Evolutionary conservation across 352 stramenopile genomes (phyloP).

Genomic region (Phytophthora pisi): DNA sequence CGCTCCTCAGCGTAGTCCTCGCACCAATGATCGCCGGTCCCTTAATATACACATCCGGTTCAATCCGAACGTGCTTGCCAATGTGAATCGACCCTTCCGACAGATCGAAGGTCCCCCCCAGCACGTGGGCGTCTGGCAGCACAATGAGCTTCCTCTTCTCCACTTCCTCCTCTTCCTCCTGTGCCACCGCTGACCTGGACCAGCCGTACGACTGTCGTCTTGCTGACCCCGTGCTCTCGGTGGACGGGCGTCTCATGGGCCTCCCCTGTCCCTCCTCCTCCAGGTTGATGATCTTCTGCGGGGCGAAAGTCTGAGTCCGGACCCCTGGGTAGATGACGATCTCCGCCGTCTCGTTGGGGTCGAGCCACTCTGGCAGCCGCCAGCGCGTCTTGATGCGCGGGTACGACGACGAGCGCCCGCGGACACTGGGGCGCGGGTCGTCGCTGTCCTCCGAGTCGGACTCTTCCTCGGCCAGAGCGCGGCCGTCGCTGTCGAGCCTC

Average conservation of each 20-base stretch:
- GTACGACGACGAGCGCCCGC: slow-evolving; percentile 32
- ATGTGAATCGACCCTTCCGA: slow-evolving; percentile 73
- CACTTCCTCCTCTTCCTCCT: slow-evolving; percentile 28
- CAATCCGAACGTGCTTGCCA: slow-evolving; percentile 63
- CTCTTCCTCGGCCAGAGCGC: slow-evolving; percentile 35
- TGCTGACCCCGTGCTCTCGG: slow-evolving; percentile 17
- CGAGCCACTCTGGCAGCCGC: slow-evolving; percentile 49
- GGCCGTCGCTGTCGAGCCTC: slow-evolving; percentile 37
- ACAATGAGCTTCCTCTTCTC: slow-evolving; percentile 62
- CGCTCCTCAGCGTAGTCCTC: slow-evolving; percentile 61
- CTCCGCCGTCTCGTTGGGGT: slow-evolving; percentile 50
- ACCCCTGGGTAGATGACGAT: slow-evolving; percentile 64
- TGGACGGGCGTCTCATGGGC: slow-evolving; percentile 24
- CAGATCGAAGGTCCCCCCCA: slow-evolving; percentile 74
- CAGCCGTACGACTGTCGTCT: slow-evolving; percentile 34
- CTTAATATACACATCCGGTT: slow-evolving; percentile 75
- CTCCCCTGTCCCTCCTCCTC: slow-evolving; percentile 24
- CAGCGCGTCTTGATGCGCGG: slow-evolving; percentile 37
- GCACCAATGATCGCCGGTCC: slow-evolving; percentile 78
- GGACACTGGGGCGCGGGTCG: slow-evolving; percentile 19
- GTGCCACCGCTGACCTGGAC: slow-evolving; percentile 39
- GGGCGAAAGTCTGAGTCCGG: slow-evolving; percentile 49
- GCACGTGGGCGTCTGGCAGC: slow-evolving; percentile 43
- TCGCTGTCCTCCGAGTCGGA: slow-evolving; percentile 49
- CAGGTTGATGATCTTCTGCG: slow-evolving; percentile 68